Evolutionary conservation across 495 filamentous ascomycete species (phyloP), one percentile per base, ranked within the genome.

Genomic region (Bathelium albidoporum): DNA sequence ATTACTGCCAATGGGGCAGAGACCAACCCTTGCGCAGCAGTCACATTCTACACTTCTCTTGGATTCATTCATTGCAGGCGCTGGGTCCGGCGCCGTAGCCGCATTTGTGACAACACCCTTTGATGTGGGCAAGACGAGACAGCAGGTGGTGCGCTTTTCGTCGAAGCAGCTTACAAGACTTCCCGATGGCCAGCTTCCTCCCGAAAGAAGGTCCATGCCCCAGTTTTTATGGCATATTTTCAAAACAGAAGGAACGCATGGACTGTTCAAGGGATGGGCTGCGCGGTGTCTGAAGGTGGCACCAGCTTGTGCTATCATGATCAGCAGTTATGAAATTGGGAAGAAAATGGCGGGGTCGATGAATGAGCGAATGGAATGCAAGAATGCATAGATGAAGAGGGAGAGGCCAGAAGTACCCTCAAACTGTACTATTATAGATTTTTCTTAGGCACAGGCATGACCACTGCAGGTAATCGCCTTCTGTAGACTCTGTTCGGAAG

Each of bases 251-350:
- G 94, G 94, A 1, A 66, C 84, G 36, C 72, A 82, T 0, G 95
- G 93, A 0, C 75, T 98, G 14, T 97, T 92, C 81, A 89, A 81
- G 62, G 94, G 95, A 14, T 96, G 90, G 88, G 87, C 87, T 20
- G 90, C 94, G 0, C 80, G 94, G 39, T 96, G 90, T 66, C 76
- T 98, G 53, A 97, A 97, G 70, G 92, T 97, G 5, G 92, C 94
- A 12, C 94, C 94, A 1, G 91, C 92, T 16, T 97, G 94, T 75
- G 94, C 95, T n/a, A 97, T 98, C 69, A 98, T 98, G 94, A 98
- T 98, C 66, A 95, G 90, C 62, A 95, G 85, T 62, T 98, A 97
- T 69, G 94, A 98, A 75, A 81, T 97, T 26, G 91, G 95, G 12
- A 98, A 98, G 82, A 87, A 87, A 72, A 87, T 87, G 73, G 93